These are phyloP conservation scores for Sclerotinia glacialis DNA, from an alignment of 2,329 filamentous ascomycete species.

Conservation along the genomic window DNA sequence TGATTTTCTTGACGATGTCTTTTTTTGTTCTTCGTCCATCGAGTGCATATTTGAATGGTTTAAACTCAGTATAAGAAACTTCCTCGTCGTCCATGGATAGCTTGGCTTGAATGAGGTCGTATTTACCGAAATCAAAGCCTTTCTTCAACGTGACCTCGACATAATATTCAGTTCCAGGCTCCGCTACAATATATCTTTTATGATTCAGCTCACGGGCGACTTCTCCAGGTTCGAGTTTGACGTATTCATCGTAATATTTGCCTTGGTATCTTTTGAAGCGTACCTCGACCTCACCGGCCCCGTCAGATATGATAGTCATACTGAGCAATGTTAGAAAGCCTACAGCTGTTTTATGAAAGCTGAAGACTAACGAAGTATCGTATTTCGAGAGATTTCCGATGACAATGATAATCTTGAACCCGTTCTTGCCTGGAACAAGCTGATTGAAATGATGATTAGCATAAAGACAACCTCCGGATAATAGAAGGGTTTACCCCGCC, in stretches of 20 bases:
- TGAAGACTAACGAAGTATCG: neutral
- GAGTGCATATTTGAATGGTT: neutral
- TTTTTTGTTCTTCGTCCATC: neutral
- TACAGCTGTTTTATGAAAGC: neutral
- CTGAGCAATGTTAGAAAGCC: neutral
- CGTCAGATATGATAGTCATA: conserved; percentile 3
- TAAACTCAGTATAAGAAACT: neutral
- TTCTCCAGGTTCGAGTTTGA: conserved; percentile 14
- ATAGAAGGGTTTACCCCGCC: too few relatives aligned
- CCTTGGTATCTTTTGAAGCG: conserved; percentile 14
- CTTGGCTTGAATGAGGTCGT: neutral
- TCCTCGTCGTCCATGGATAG: neutral
- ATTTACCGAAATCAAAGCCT: neutral
- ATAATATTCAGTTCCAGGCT: neutral
- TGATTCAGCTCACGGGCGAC: neutral
- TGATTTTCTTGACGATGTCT: neutral
- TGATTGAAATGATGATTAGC: too few relatives aligned
- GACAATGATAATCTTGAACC: neutral
- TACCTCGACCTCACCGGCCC: neutral
- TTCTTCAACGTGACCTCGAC: conserved; percentile 19
- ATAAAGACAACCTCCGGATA: neutral
- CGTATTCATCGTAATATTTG: conserved; percentile 17
- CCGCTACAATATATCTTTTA: conserved; percentile 20
- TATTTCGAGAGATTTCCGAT: too few relatives aligned
- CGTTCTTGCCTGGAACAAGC: too few relatives aligned